These are phyloP conservation scores for Triadica sebifera DNA, from an alignment of 345 rosid species.

Conservation along the genomic window DNA sequence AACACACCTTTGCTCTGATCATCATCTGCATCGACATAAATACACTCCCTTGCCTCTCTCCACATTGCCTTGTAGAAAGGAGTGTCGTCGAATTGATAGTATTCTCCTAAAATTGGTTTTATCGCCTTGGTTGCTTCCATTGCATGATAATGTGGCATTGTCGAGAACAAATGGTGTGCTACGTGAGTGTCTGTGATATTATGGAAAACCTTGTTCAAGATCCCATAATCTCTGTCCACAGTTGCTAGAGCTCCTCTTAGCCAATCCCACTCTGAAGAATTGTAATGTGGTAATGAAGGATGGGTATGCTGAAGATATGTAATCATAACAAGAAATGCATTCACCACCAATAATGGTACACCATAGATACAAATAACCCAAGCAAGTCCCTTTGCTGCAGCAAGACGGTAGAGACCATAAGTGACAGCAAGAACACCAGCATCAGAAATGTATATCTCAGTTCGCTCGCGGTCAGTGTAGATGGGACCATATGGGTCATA, in stretches of 20 bases:
- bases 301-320: constrained; percentile 36
- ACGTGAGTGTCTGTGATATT: constrained; percentile 39
- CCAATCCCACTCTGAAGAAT: constrained; percentile 38
- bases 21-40: constrained; percentile 29
- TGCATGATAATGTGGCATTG: constrained; percentile 36
- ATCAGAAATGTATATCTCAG: constrained; percentile 24
- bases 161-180: constrained; percentile 34
- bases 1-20: constrained; percentile 23
- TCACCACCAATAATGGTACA: constrained; percentile 26
- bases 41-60: constrained; percentile 35
- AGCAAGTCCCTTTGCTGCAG: constrained; percentile 18
- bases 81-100: constrained; percentile 29
- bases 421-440: constrained; percentile 23
- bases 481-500: constrained; percentile 30
- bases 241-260: constrained; percentile 36
- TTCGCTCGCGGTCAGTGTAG: constrained; percentile 22
- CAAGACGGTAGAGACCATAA: constrained; percentile 24
- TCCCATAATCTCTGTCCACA: constrained; percentile 34
- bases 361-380: constrained; percentile 30
- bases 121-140: constrained; percentile 34
- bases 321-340: constrained; percentile 31
- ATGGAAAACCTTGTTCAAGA: constrained; percentile 36
- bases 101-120: constrained; percentile 30
- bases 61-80: constrained; percentile 27
- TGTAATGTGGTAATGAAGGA: constrained; percentile 31